Conservation (phyloP, 2,329 filamentous ascomycete species). For the Ophioceras dolichostomum region DNA sequence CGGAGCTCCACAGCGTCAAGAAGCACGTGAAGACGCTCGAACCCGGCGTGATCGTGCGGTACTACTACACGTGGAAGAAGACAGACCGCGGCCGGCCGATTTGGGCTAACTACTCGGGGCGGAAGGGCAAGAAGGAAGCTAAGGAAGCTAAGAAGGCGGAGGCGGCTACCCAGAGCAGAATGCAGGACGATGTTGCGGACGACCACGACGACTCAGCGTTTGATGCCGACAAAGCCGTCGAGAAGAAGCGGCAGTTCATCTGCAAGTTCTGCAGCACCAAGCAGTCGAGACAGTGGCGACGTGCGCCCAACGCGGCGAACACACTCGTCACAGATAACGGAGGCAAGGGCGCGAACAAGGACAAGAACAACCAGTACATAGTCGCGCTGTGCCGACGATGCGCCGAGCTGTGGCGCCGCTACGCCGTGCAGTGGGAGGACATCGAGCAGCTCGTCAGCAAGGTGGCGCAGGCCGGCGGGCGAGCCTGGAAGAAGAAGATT, state of each 20-base stretch:
- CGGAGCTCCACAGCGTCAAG: slow-evolving; percentile 73
- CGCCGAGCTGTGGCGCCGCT: slow-evolving; percentile 87
- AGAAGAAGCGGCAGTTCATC: slow-evolving; percentile 71
- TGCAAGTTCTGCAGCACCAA: slow-evolving; percentile 88
- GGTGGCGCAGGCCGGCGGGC: slow-evolving; percentile 64
- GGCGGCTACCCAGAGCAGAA: slow-evolving; percentile 52
- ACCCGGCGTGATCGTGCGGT: slow-evolving; percentile 73
- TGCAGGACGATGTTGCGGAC: slow-evolving; percentile 87
- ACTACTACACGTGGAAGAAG: slow-evolving; percentile 99
- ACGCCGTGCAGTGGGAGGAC: slow-evolving; percentile 92
- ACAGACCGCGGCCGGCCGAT: slow-evolving; percentile 72
- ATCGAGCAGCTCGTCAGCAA: slow-evolving; percentile 86
- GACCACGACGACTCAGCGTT: slow-evolving; percentile 92
- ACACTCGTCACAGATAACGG: slow-evolving; percentile 57
- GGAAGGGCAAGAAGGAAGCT: slow-evolving; percentile 82
- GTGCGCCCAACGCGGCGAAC: slow-evolving; percentile 67
- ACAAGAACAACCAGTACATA: slow-evolving; percentile 63
- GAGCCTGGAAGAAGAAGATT: slow-evolving; percentile 76
- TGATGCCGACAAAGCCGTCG: slow-evolving; percentile 70
- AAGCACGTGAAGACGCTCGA: slow-evolving; percentile 76
- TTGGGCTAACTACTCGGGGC: slow-evolving; percentile 78
- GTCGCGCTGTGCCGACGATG: slow-evolving; percentile 83
- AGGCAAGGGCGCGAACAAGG: slow-evolving; percentile 57
- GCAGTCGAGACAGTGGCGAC: slow-evolving; percentile 77
- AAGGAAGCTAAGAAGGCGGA: slow-evolving; percentile 66